Evolutionary conservation across 768 basidiomycete species (phyloP).

Genomic region (Dioszegia crocea): DNA sequence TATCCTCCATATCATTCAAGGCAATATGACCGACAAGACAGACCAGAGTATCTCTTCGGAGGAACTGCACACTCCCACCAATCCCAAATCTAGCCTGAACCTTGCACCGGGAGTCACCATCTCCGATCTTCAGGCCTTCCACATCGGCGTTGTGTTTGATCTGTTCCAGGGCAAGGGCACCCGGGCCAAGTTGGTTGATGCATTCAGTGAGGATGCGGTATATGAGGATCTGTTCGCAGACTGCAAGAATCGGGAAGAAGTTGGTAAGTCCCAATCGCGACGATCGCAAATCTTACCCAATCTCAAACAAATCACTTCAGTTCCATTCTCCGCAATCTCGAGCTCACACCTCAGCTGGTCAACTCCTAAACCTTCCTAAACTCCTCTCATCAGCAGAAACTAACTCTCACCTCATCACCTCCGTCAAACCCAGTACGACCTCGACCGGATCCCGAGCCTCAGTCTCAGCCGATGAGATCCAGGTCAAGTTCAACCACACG

Average conservation of each 20-base stretch:
- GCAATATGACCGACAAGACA: neutral
- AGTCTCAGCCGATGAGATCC: constrained; percentile 24
- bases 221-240: constrained; percentile 48
- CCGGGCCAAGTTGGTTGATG: constrained; percentile 35
- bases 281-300: no score
- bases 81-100: constrained; percentile 20
- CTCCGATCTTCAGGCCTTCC: constrained; percentile 26
- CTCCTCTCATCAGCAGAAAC: constrained; percentile 34
- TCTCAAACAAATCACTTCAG: no score
- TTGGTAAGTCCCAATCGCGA: constrained; percentile 34
- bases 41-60: neutral
- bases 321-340: no score
- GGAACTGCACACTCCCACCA: constrained; percentile 14
- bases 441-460: constrained; percentile 10
- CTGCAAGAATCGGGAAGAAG: constrained; percentile 36
- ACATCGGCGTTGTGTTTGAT: constrained; percentile 43
- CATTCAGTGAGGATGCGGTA: constrained; percentile 40
- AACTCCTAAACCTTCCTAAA: constrained; percentile 40
- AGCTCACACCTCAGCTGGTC: no score
- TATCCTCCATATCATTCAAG: no score
- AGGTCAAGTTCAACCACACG: constrained; percentile 35
- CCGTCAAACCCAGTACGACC: constrained; percentile 13
- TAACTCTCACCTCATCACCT: constrained; percentile 27
- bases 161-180: constrained; percentile 46
- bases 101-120: constrained; percentile 22